These are phyloP conservation scores for Nothopassalora personata DNA, from an alignment of 2,329 filamentous ascomycete species.

Conservation along the genomic window DNA sequence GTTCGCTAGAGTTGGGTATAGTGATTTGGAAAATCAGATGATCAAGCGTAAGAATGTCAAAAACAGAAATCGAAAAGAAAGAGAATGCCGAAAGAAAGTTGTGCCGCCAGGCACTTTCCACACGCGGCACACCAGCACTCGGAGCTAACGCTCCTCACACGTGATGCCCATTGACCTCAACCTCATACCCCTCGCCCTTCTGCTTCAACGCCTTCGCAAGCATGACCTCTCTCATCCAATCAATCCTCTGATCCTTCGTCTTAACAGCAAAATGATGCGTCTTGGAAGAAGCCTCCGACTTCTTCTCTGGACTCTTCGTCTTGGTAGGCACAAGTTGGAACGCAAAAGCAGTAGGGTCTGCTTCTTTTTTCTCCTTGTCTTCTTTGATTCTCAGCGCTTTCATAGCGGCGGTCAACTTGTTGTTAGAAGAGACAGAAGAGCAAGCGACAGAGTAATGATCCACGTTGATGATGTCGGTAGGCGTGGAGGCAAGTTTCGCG, in stretches of 20 bases:
- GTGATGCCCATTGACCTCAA: constrained; percentile 64
- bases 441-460: constrained; percentile 86
- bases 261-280: constrained; percentile 92
- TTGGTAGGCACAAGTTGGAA: constrained; percentile 73
- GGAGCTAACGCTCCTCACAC: background rate
- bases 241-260: constrained; percentile 81
- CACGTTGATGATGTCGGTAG: constrained; percentile 76
- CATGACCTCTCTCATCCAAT: constrained; percentile 96
- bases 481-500: constrained; percentile 52
- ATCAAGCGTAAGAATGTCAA: background rate
- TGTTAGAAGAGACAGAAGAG: constrained; percentile 66
- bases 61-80: background rate
- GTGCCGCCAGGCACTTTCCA: background rate
- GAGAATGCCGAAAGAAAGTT: background rate
- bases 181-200: constrained; percentile 76
- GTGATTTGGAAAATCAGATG: background rate
- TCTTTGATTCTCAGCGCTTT: constrained; percentile 64
- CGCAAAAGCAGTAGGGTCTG: constrained; percentile 59
- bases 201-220: constrained; percentile 80
- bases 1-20: background rate
- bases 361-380: constrained; percentile 41
- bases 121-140: background rate
- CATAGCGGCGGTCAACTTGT: constrained; percentile 82
- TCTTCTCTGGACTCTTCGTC: constrained; percentile 30
- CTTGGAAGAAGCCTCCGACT: constrained; percentile 46